Percentiles rank a stretch among this genome's conserved stretches.
These are phyloP conservation scores for Murraya paniculata DNA, from an alignment of 345 rosid species.

Conservation along the genomic window DNA sequence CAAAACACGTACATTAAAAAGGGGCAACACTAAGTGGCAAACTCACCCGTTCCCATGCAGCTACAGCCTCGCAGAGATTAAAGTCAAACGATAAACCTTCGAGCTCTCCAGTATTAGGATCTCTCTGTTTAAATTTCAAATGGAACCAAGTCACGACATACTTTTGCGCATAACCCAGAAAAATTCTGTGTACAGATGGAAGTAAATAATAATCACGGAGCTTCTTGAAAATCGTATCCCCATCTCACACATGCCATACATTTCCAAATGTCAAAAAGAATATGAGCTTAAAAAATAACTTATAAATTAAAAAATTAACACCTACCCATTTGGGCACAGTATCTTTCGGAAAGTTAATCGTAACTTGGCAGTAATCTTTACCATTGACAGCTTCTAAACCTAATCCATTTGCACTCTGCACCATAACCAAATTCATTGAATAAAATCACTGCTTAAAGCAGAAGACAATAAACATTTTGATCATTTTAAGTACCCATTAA, in stretches of 20 bases:
- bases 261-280: background rate
- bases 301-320: background rate
- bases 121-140: constrained; percentile 47
- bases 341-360: constrained; percentile 61
- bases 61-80: constrained; percentile 89
- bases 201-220: background rate
- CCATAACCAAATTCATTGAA: constrained; percentile 17
- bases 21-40: constrained; percentile 8
- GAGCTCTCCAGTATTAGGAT: constrained; percentile 83
- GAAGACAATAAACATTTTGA: background rate
- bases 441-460: background rate
- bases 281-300: background rate
- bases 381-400: constrained; percentile 68
- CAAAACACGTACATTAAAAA: background rate
- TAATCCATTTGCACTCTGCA: constrained; percentile 86
- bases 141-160: background rate
- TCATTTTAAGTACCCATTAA: background rate
- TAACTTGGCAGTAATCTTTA: constrained; percentile 61
- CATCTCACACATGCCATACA: background rate
- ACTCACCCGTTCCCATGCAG: constrained; percentile 85
- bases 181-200: background rate
- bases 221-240: background rate
- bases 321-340: constrained; percentile 92
- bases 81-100: constrained; percentile 80
- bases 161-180: background rate